Evolutionary conservation across 164 flowering plant genomes (phyloP), one percentile per base, ranked within the genome.

Genomic region (Euptelea pleiosperma): DNA sequence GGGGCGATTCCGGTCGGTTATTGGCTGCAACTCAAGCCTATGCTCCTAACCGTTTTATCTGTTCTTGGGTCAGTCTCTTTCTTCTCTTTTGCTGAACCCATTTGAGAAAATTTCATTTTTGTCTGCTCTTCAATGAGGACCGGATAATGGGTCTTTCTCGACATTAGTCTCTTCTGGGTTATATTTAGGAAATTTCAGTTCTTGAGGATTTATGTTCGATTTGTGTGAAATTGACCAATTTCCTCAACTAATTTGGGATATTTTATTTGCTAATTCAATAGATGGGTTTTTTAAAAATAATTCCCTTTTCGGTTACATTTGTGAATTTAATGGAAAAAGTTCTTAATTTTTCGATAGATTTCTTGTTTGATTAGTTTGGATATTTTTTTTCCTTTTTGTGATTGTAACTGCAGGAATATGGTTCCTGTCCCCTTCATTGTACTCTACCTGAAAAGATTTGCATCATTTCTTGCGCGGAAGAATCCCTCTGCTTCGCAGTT

Each of bases 1-100:
- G 99, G 97, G 30, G 96, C 99, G 12, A 90, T 93, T 74, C 99
- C 96, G 21, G 99, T 90, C 60, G 99, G 99, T n/a, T 93, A 93
- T 70, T 93, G 99, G 99, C 69, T 93, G 92, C 89, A 83, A 30
- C 87, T 93, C 54, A 76, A 80, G 22, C 99, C 99, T 44, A 26
- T 61, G 6, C n/a, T 52, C 37, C 74, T 93, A 0, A 86, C 99
- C 7, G 64, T 76, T 46, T 73, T 93, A 40, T 71, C 99, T 61
- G 67, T 93, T 73, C 70, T 85, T 54, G 97, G 99, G 78, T 74
- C 4, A 16, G 72, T 57, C 50, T 28, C 16, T 36, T 51, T 21
- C 11, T 29, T 4, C 54, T 37, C 8, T 15, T 48, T 14, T 37
- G 2, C 8, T 22, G n/a, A 6, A 51, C 8, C 47, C 25, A 11